Conservation (phyloP, 148 eudicot genomes). For the Polygonum maritimum region DNA sequence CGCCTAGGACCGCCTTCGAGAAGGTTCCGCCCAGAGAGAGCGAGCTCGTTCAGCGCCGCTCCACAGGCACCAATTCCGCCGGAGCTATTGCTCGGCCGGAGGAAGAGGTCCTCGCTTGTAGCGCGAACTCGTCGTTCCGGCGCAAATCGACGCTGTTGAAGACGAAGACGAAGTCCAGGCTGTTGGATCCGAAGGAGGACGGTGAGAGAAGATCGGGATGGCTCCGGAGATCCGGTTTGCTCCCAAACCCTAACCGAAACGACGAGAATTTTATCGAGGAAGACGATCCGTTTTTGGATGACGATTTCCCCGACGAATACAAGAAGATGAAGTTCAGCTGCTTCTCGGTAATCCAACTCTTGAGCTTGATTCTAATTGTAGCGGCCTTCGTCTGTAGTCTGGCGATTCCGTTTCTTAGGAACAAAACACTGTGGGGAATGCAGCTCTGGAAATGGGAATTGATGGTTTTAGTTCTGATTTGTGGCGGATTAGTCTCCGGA, state of each 20-base stretch:
- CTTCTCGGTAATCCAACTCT: constrained; percentile 40
- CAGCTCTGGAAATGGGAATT: constrained; percentile 74
- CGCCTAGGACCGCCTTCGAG: constrained; percentile 20
- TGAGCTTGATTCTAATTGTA: constrained; percentile 51
- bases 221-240: constrained; percentile 29
- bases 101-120: constrained; percentile 51
- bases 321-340: constrained; percentile 41
- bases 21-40: constrained; percentile 43
- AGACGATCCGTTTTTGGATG: constrained; percentile 78
- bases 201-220: constrained; percentile 22
- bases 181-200: constrained; percentile 61
- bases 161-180: constrained; percentile 60
- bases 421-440: constrained; percentile 29
- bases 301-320: constrained; percentile 76
- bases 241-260: constrained; percentile 33
- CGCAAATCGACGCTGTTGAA: constrained; percentile 33
- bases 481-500: constrained; percentile 60
- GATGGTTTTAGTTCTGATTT: constrained; percentile 48
- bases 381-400: constrained; percentile 57
- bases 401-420: constrained; percentile 25
- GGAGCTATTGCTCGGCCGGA: constrained; percentile 10
- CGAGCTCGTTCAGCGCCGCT: constrained; percentile 17
- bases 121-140: constrained; percentile 47
- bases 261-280: constrained; percentile 55
- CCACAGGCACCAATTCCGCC: constrained; percentile 9